These are phyloP conservation scores for Phytophthora cactorum DNA, from an alignment of 352 stramenopile genomes.

Conservation along the genomic window DNA sequence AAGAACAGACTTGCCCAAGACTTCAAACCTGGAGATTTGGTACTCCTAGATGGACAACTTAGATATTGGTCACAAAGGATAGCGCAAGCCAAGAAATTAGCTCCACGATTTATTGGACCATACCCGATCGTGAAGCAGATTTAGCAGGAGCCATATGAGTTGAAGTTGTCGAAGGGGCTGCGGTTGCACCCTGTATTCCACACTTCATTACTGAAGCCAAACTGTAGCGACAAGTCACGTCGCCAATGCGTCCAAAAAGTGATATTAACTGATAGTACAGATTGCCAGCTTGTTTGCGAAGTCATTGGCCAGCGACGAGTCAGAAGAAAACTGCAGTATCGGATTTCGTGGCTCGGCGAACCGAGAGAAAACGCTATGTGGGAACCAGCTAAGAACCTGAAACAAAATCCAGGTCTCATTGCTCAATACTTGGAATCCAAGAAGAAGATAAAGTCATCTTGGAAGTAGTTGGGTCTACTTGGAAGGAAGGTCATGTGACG, in stretches of 20 bases:
- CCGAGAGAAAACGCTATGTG: too few relatives aligned
- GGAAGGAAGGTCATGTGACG: too few relatives aligned
- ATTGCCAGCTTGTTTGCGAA: neutral
- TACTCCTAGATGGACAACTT: conserved; percentile 13
- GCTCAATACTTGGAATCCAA: neutral
- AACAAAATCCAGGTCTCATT: neutral
- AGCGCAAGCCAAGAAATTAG: neutral
- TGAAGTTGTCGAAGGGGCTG: too few relatives aligned
- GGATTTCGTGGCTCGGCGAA: too few relatives aligned
- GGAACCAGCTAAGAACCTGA: neutral
- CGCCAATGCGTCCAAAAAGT: neutral
- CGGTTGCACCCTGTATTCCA: too few relatives aligned
- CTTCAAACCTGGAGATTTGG: conserved; percentile 7
- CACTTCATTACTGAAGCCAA: too few relatives aligned
- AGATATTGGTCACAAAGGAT: too few relatives aligned
- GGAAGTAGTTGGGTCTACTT: neutral
- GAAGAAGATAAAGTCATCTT: neutral
- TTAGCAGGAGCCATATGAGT: neutral
- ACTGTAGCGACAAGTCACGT: neutral
- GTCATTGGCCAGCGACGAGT: neutral
- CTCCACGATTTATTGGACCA: conserved; percentile 7
- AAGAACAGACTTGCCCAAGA: neutral
- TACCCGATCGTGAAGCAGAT: neutral
- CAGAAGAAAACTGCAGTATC: too few relatives aligned
- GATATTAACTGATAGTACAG: neutral